These are phyloP conservation scores for Cyberlindnera samutprakarnensis DNA, from an alignment of 805 yeast species.

Conservation along the genomic window DNA sequence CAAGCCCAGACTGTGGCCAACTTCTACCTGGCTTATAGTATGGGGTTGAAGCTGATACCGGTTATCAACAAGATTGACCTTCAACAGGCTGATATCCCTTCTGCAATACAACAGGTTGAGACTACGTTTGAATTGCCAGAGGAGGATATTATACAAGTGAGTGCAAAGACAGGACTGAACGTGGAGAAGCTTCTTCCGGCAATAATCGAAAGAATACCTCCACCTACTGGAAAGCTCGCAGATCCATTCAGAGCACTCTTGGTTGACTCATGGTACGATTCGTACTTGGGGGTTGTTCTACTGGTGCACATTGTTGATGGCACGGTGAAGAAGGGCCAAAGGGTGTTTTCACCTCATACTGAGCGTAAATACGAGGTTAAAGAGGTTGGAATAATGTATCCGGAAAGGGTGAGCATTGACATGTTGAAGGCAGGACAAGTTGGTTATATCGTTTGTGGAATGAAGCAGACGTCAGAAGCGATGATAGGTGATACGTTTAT, in stretches of 20 bases:
- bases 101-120: constrained; percentile 80
- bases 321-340: constrained; percentile 60
- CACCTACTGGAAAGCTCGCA: constrained; percentile 52
- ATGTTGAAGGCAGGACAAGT: constrained; percentile 82
- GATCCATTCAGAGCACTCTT: constrained; percentile 64
- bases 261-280: constrained; percentile 98
- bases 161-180: constrained; percentile 87
- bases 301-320: constrained; percentile 86
- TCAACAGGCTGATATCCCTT: constrained; percentile 76
- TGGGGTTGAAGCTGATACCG: constrained; percentile 77
- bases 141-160: constrained; percentile 72
- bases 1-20: constrained; percentile 99
- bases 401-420: constrained; percentile 66
- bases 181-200: constrained; percentile 76
- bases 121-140: constrained; percentile 71
- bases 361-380: constrained; percentile 73
- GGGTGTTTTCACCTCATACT: constrained; percentile 71
- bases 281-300: constrained; percentile 85
- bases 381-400: constrained; percentile 94
- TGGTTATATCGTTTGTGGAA: constrained; percentile 91
- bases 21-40: constrained; percentile 80
- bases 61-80: constrained; percentile 89
- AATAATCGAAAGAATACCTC: constrained; percentile 72
- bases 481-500: constrained; percentile 86
- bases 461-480: constrained; percentile 82